A percentile compares a stretch with the other conserved stretches of the same genome.
phyloP scores from a whole-genome alignment of 495 filamentous ascomycete species.

The Lasiosphaeria miniovina region DNA sequence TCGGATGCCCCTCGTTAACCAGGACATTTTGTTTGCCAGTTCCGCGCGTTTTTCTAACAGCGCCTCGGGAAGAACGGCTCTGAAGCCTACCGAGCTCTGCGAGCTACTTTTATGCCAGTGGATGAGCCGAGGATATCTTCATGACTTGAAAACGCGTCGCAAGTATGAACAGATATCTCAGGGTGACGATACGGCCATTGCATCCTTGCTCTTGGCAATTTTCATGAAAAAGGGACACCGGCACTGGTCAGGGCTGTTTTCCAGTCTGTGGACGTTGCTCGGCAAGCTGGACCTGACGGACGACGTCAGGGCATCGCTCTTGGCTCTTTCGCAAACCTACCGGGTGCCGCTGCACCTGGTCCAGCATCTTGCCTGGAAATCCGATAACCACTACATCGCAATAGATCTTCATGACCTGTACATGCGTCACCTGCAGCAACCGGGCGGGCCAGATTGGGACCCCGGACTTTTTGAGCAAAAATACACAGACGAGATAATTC shows the following conservation, averaged over 20 bases:
- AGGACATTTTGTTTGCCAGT: conserved; percentile 16
- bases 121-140: conserved; percentile 25
- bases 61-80: neutral
- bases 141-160: neutral
- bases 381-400: conserved; percentile 16
- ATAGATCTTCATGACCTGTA: conserved; percentile 22
- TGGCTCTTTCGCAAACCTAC: conserved; percentile 4
- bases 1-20: conserved; percentile 19
- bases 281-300: conserved; percentile 13
- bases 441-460: conserved; percentile 12
- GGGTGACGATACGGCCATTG: conserved; percentile 21
- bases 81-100: conserved; percentile 22
- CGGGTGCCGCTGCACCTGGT: conserved; percentile 12
- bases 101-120: conserved; percentile 29
- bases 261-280: conserved; percentile 22
- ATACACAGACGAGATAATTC: conserved; percentile 21
- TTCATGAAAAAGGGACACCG: neutral
- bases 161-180: conserved; percentile 9
- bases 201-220: conserved; percentile 27
- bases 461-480: conserved; percentile 16
- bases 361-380: conserved; percentile 11
- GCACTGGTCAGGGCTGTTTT: conserved; percentile 6
- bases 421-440: conserved; percentile 8
- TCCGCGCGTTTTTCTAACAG: conserved; percentile 7
- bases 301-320: conserved; percentile 18